Evolutionary conservation across 2,329 filamentous ascomycete genomes (phyloP), one percentile per base, ranked within the genome.

Genomic region (Colletotrichum acutatum): DNA sequence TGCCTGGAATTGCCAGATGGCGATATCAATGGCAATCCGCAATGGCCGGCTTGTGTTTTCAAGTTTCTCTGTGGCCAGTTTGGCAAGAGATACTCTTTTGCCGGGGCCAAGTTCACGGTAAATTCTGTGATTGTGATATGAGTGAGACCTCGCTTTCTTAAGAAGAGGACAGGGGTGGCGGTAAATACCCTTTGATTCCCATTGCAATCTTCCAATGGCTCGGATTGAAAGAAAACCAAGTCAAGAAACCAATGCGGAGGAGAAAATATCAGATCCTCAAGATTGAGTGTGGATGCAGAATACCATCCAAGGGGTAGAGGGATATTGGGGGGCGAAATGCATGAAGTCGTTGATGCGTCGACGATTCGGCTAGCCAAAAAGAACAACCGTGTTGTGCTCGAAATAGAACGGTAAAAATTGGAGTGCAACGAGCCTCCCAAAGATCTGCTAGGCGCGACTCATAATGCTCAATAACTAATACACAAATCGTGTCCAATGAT

Each of bases 1-100:
- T 14, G 92, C 92, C 79, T 99, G 97, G 79, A 98, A 98, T 57
- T 98, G 93, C 97, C 97, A 99, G 79, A 99, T 98, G 3, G 95
- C 95, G 77, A 97, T 93, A 80, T 99, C 97, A 75, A 99, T 93
- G 52, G 97, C 97, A 59, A 99, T 87, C 53, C 95, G 92, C 53
- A 98, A 86, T 0, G 95, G 95, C 1, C 92, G 89, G 28, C 89
- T 88, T 12, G 90, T 91, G 66, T 88, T 83, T 78, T 95, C 90
- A 75, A 97, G 90, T 76, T 94, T 92, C 60, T 95, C 90, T 58
- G 95, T 88, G 34, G 95, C 93, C 63, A 98, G 88, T 79, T 94
- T 97, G 42, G 94, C 91, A 11, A 99, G 88, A 22, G 97, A 93
- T 67, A 97, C 87, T 72, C 95, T 90, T 79, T 93, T 88, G 67